These are phyloP conservation scores for Naganishia liquefaciens DNA, from an alignment of 1,284 basidiomycete species.

Conservation along the genomic window DNA sequence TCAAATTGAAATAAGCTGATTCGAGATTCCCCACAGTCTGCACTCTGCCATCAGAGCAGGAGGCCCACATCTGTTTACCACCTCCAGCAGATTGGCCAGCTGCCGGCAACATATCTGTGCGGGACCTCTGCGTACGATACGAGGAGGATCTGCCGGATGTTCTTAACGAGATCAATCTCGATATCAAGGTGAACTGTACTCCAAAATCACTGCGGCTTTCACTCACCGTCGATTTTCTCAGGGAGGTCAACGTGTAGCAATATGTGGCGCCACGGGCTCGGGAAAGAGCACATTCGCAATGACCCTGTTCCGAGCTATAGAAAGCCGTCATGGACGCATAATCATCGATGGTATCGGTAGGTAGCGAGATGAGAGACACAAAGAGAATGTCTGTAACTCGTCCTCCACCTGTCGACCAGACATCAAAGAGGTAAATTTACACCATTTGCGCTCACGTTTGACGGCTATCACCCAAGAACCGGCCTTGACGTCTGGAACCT, in stretches of 20 bases:
- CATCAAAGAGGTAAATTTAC: slow-evolving; percentile 62
- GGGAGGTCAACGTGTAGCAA: slow-evolving; percentile 74
- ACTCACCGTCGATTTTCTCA: slow-evolving; percentile 15
- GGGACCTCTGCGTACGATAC: slow-evolving; percentile 66
- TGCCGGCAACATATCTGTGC: slow-evolving; percentile 64
- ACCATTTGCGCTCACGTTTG: slow-evolving; percentile 62
- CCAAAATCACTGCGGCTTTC: not conserved
- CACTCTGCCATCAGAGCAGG: slow-evolving; percentile 39
- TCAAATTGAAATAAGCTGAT: slow-evolving; percentile 22
- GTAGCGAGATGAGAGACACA: slow-evolving; percentile 38
- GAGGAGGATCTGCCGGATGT: slow-evolving; percentile 71
- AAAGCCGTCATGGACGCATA: slow-evolving; percentile 65
- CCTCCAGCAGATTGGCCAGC: slow-evolving; percentile 66
- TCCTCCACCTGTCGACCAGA: slow-evolving; percentile 35
- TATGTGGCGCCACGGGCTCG: slow-evolving; percentile 69
- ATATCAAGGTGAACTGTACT: slow-evolving; percentile 53
- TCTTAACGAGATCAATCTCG: slow-evolving; percentile 66
- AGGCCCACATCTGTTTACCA: slow-evolving; percentile 37
- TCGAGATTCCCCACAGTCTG: slow-evolving; percentile 39
- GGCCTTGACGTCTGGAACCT: slow-evolving; percentile 56
- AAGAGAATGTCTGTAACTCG: not conserved
- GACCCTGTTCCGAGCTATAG: slow-evolving; percentile 69
- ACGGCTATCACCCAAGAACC: slow-evolving; percentile 60
- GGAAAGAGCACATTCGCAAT: slow-evolving; percentile 75
- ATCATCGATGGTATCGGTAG: slow-evolving; percentile 68